A percentile compares a stretch with the other conserved stretches of the same genome.
These are phyloP conservation scores for Alternaria arborescens DNA, from an alignment of 2,329 filamentous ascomycete species.

Conservation along the genomic window DNA sequence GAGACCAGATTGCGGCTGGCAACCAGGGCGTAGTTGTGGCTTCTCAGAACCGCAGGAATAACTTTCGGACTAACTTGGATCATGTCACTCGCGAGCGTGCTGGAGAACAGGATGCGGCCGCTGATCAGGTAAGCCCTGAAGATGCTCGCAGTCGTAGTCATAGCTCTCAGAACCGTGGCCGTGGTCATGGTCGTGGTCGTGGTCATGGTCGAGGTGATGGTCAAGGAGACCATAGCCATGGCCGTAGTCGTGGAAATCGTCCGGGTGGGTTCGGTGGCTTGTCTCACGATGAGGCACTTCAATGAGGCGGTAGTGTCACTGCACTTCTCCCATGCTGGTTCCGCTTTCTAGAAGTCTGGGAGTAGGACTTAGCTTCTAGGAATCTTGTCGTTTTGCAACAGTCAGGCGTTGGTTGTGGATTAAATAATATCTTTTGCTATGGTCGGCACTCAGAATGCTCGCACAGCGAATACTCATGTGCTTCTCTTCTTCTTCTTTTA, in stretches of 20 bases:
- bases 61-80: not conserved
- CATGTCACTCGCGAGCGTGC: not conserved
- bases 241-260: not conserved
- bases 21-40: not conserved
- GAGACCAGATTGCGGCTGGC: not conserved
- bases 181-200: no score
- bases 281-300: not conserved
- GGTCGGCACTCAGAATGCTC: not conserved
- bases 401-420: not conserved
- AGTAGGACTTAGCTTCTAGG: not conserved
- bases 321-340: not conserved
- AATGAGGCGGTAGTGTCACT: not conserved
- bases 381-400: not conserved
- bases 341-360: not conserved
- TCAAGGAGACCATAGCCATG: no score
- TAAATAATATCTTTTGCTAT: not conserved
- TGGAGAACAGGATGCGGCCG: not conserved
- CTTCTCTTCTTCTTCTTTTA: not conserved
- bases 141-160: not conserved
- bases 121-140: not conserved
- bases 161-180: not conserved
- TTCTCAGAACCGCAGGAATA: not conserved
- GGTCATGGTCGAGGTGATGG: not conserved
- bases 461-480: not conserved
- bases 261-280: not conserved